phyloP scores from a whole-genome alignment of 768 basidiomycete genomes.

The Cubamyces lactineus region DNA sequence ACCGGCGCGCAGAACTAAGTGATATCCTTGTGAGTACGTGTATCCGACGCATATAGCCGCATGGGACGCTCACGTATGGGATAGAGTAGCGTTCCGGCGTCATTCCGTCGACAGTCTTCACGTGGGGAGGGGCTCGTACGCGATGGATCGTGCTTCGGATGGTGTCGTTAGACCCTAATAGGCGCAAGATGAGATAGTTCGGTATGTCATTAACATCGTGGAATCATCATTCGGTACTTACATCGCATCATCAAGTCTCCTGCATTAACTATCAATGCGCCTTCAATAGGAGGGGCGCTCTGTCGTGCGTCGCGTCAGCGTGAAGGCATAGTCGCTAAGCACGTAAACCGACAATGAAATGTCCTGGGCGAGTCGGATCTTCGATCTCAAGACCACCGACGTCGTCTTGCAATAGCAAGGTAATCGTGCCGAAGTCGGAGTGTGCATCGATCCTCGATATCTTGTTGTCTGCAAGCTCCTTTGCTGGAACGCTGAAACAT shows the following conservation, averaged over 20 bases:
- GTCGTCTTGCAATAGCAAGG: constrained; percentile 62
- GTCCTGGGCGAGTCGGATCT: constrained; percentile 50
- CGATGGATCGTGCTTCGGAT: constrained; percentile 58
- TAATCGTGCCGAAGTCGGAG: constrained; percentile 60
- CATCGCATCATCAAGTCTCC: constrained; percentile 57
- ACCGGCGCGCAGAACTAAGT: constrained; percentile 40
- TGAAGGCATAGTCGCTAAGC: not conserved
- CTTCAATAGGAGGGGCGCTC: constrained; percentile 47
- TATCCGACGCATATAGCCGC: too few species aligned
- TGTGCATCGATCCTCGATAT: constrained; percentile 52
- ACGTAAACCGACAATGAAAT: constrained; percentile 36
- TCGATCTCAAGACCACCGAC: constrained; percentile 67
- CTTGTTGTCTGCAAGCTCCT: constrained; percentile 39
- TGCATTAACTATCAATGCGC: constrained; percentile 54
- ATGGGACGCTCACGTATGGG: constrained; percentile 50
- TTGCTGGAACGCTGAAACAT: constrained; percentile 35
- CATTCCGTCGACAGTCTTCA: constrained; percentile 36
- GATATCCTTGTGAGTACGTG: not conserved
- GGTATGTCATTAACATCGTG: constrained; percentile 9
- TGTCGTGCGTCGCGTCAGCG: not conserved
- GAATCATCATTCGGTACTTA: constrained; percentile 26
- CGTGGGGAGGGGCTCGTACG: constrained; percentile 45
- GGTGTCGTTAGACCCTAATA: constrained; percentile 40
- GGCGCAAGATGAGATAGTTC: too few species aligned
- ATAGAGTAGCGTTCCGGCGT: constrained; percentile 62